phyloP scores from a whole-genome alignment of 2,329 filamentous ascomycete species.

The Tolypocladium guangdongense region DNA sequence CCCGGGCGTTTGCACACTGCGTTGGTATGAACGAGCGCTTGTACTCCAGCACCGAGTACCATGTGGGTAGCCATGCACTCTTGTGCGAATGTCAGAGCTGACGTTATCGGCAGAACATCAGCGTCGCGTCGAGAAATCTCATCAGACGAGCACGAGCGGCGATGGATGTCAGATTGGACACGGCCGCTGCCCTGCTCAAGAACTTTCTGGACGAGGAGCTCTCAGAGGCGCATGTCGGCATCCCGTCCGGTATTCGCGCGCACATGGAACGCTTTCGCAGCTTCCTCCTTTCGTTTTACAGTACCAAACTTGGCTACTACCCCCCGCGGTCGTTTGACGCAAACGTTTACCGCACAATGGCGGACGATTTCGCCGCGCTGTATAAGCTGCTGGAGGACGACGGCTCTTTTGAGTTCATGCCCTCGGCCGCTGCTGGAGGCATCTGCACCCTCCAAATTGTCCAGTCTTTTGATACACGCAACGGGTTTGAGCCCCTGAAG shows the following conservation, averaged over 20 bases:
- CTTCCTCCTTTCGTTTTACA: slow-evolving; percentile 57
- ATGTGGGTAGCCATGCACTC: slow-evolving; percentile 30
- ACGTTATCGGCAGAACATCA: slow-evolving; percentile 29
- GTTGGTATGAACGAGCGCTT: slow-evolving; percentile 63
- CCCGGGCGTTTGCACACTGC: slow-evolving; percentile 66
- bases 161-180: slow-evolving; percentile 51
- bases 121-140: slow-evolving; percentile 47
- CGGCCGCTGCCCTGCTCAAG: slow-evolving; percentile 47
- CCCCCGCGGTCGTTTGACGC: slow-evolving; percentile 43
- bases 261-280: slow-evolving; percentile 65
- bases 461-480: slow-evolving; percentile 51
- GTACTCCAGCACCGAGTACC: slow-evolving; percentile 45
- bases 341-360: slow-evolving; percentile 48
- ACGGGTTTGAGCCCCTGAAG: slow-evolving; percentile 47
- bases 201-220: slow-evolving; percentile 63
- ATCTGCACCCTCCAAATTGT: slow-evolving; percentile 62
- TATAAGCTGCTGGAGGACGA: slow-evolving; percentile 63
- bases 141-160: slow-evolving; percentile 52
- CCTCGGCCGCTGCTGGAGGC: slow-evolving; percentile 49
- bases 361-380: slow-evolving; percentile 57
- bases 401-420: slow-evolving; percentile 33
- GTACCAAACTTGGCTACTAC: slow-evolving; percentile 58
- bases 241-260: slow-evolving; percentile 46
- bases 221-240: slow-evolving; percentile 52
- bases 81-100: slow-evolving; percentile 4